A percentile compares a stretch with the other conserved stretches of the same genome.
phyloP scores from a whole-genome alignment of 768 basidiomycete species.

The Hypholoma fasciculare region DNA sequence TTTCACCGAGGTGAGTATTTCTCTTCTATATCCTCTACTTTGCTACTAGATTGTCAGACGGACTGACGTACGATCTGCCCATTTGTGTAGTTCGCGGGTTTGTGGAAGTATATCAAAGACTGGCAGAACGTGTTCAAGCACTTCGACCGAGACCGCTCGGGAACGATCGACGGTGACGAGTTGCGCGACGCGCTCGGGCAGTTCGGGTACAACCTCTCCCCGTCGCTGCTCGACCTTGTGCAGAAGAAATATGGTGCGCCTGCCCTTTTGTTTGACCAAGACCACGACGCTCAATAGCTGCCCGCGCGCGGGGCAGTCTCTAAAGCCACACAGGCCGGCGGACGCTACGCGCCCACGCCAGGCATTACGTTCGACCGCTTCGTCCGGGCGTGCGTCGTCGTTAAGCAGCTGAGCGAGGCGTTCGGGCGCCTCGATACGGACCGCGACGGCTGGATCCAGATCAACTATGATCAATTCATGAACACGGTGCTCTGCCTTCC shows the following conservation, averaged over 20 bases:
- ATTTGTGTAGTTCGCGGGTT: constrained; percentile 55
- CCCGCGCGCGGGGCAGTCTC: constrained; percentile 44
- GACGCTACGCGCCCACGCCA: constrained; percentile 31
- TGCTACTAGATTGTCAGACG: background rate
- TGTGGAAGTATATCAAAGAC: constrained; percentile 88
- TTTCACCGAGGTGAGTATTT: constrained; percentile 63
- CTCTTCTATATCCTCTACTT: background rate
- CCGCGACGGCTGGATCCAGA: constrained; percentile 69
- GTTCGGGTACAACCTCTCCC: constrained; percentile 80
- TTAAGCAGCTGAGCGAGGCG: constrained; percentile 75
- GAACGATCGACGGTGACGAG: constrained; percentile 72
- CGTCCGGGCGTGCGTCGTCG: constrained; percentile 81
- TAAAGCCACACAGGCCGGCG: constrained; percentile 49
- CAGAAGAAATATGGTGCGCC: constrained; percentile 78
- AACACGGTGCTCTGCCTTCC: constrained; percentile 63
- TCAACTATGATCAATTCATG: constrained; percentile 76
- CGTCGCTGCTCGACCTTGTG: constrained; percentile 62
- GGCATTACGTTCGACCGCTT: constrained; percentile 88
- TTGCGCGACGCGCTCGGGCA: constrained; percentile 66
- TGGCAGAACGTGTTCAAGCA: constrained; percentile 85
- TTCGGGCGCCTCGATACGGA: constrained; percentile 70
- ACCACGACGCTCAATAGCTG: constrained; percentile 21
- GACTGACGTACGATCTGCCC: background rate
- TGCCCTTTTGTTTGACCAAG: background rate
- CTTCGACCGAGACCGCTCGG: constrained; percentile 84